A percentile compares a stretch with the other conserved stretches of the same genome.
Evolutionary conservation across 2,329 filamentous ascomycete genomes (phyloP).

Genomic region (Paracamarosporium sp.): DNA sequence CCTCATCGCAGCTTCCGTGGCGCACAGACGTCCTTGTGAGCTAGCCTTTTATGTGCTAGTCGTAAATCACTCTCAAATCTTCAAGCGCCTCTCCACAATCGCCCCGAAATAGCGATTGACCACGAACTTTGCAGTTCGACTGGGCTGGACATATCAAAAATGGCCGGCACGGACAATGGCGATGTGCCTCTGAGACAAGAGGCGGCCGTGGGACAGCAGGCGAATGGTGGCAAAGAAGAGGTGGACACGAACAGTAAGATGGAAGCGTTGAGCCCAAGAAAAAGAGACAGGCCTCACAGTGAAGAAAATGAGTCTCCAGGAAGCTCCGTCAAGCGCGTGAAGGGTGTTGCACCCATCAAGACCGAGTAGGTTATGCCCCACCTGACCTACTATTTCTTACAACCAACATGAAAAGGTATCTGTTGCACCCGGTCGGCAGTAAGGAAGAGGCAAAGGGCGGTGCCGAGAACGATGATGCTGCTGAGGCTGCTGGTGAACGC

Average conservation of each 20-base stretch:
- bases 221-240: constrained; percentile 23
- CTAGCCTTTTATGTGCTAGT: constrained; percentile 8
- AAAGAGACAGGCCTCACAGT: constrained; percentile 37
- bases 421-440: constrained; percentile 37
- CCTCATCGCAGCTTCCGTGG: constrained; percentile 22
- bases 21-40: constrained; percentile 3
- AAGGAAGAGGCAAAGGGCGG: constrained; percentile 30
- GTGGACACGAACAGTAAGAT: constrained; percentile 13
- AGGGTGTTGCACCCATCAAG: constrained; percentile 74
- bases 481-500: constrained; percentile 60
- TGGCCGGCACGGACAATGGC: constrained; percentile 7
- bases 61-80: constrained; percentile 11
- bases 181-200: neutral
- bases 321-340: constrained; percentile 40
- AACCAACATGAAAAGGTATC: constrained; percentile 37
- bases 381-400: neutral
- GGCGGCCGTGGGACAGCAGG: constrained; percentile 14
- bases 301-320: constrained; percentile 40
- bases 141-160: constrained; percentile 1
- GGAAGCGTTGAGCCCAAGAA: constrained; percentile 43
- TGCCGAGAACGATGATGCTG: constrained; percentile 62
- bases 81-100: constrained; percentile 3
- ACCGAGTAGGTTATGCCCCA: constrained; percentile 63
- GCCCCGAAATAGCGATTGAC: constrained; percentile 17
- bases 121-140: neutral